These are phyloP conservation scores for Phialocephala sp. DNA, from an alignment of 2,329 filamentous ascomycete species.

Conservation along the genomic window DNA sequence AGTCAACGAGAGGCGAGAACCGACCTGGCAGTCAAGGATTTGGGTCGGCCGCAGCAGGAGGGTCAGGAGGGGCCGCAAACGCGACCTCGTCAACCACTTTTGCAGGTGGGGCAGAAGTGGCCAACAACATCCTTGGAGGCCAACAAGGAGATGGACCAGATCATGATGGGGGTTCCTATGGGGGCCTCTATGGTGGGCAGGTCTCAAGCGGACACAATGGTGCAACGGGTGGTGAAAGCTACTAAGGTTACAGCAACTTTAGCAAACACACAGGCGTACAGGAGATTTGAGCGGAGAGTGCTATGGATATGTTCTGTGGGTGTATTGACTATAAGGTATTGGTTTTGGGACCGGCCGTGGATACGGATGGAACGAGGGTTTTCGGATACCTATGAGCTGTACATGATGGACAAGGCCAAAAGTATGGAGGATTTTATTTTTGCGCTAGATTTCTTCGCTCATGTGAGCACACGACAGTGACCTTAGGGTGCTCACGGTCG, in stretches of 20 bases:
- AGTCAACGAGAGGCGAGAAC: slow-evolving; percentile 73
- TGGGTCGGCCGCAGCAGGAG: slow-evolving; percentile 49
- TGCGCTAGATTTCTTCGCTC: slow-evolving; percentile 42
- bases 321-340: slow-evolving; percentile 41
- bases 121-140: slow-evolving; percentile 44
- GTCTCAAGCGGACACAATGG: slow-evolving; percentile 65
- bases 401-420: slow-evolving; percentile 41
- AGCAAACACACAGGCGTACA: slow-evolving; percentile 31
- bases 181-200: slow-evolving; percentile 51
- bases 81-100: slow-evolving; percentile 40
- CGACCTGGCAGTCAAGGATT: slow-evolving; percentile 61
- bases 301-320: slow-evolving; percentile 32
- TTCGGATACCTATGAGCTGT: slow-evolving; percentile 36
- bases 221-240: slow-evolving; percentile 43
- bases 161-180: slow-evolving; percentile 45
- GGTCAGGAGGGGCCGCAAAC: slow-evolving; percentile 45
- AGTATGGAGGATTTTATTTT: slow-evolving; percentile 34
- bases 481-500: slow-evolving; percentile 30
- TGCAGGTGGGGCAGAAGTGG: slow-evolving; percentile 39
- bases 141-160: slow-evolving; percentile 42
- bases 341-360: slow-evolving; percentile 34
- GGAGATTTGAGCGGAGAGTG: slow-evolving; percentile 27
- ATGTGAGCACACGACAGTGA: slow-evolving; percentile 34
- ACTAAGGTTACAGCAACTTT: slow-evolving; percentile 30
- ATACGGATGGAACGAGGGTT: slow-evolving; percentile 24